Percentiles rank a stretch among this genome's conserved stretches.
phyloP scores from a whole-genome alignment of 768 basidiomycete species.

The Phlegmacium glaucopus region DNA sequence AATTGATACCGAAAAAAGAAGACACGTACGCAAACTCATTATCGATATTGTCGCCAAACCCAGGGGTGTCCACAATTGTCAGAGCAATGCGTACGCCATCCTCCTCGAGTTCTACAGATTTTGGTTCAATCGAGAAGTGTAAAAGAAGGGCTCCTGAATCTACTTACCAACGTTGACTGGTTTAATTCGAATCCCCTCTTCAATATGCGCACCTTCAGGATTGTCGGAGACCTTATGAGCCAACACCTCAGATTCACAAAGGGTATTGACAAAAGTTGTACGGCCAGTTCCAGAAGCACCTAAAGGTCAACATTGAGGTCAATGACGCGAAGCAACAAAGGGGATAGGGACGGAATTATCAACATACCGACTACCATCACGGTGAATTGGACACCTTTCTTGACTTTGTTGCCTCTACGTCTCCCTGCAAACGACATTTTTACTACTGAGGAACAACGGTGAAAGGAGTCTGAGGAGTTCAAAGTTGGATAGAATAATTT shows the following conservation, averaged over 20 bases:
- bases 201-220: slow-evolving; percentile 88
- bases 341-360: slow-evolving; percentile 7
- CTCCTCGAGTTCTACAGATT: slow-evolving; percentile 83
- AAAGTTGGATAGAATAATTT: slow-evolving; percentile 25
- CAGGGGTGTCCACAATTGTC: slow-evolving; percentile 98
- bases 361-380: slow-evolving; percentile 94
- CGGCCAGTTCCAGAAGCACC: slow-evolving; percentile 97
- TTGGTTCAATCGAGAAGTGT: slow-evolving; percentile 3
- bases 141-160: slow-evolving; percentile 1
- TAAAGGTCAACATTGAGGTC: slow-evolving; percentile 28
- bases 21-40: slow-evolving; percentile 89
- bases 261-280: slow-evolving; percentile 98
- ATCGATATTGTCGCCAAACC: slow-evolving; percentile 98
- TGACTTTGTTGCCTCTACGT: slow-evolving; percentile 91
- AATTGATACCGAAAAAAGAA: neutral
- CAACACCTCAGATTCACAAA: slow-evolving; percentile 93
- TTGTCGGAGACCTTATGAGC: slow-evolving; percentile 82
- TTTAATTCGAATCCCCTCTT: slow-evolving; percentile 93
- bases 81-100: slow-evolving; percentile 97
- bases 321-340: slow-evolving; percentile 17
- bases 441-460: slow-evolving; percentile 15
- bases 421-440: slow-evolving; percentile 84
- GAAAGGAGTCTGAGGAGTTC: slow-evolving; percentile 17
- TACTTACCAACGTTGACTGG: slow-evolving; percentile 87
- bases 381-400: slow-evolving; percentile 98